These are phyloP conservation scores for Gossypium ekmanianum DNA, from an alignment of 345 rosid genomes.

Conservation along the genomic window DNA sequence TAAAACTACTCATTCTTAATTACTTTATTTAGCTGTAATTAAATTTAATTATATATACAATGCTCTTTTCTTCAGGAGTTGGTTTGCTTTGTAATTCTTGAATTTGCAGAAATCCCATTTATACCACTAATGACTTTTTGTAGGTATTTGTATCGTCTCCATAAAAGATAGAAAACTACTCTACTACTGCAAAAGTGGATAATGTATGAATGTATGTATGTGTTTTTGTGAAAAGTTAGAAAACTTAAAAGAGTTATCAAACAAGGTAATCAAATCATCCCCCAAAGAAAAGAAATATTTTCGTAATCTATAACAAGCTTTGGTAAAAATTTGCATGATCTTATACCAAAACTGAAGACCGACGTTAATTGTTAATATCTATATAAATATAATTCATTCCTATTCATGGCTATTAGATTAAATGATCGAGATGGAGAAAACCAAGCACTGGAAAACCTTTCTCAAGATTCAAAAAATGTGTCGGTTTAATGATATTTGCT, in stretches of 20 bases:
- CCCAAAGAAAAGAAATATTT: background rate
- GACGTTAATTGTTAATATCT: background rate
- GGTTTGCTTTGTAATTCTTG: constrained; percentile 2
- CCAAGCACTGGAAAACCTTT: constrained; percentile 8
- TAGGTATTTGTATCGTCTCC: background rate
- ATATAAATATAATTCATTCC: too few species aligned
- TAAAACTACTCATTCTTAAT: background rate
- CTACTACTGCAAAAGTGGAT: background rate
- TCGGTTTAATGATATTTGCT: background rate
- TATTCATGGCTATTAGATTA: background rate
- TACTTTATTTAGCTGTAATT: background rate
- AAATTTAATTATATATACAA: background rate
- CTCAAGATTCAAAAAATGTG: constrained; percentile 10
- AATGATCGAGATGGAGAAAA: background rate
- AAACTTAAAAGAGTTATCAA: background rate
- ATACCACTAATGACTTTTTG: background rate
- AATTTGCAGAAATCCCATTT: background rate
- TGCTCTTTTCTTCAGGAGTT: background rate
- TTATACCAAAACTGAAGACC: background rate
- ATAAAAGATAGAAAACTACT: background rate
- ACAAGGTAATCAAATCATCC: too few species aligned
- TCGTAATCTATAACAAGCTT: background rate
- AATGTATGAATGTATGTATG: too few species aligned
- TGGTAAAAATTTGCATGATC: background rate
- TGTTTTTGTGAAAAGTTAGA: background rate